Evolutionary conservation across 2,329 filamentous ascomycete genomes (phyloP).

Genomic region (Cryphonectria radicalis): DNA sequence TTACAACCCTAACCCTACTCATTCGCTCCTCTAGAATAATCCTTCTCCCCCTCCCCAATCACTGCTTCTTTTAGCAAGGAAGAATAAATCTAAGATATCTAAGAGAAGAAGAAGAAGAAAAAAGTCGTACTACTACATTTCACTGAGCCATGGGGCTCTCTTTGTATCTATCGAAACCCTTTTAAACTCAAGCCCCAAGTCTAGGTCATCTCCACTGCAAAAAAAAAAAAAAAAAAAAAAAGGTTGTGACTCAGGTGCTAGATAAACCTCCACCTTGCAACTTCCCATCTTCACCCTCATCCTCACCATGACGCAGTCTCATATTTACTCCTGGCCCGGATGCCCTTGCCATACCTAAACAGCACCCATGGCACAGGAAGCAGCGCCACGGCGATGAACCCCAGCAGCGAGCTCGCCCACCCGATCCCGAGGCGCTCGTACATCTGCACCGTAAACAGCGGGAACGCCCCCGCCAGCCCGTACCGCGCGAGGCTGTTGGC

Average conservation of each 20-base stretch:
- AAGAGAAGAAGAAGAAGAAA: not conserved
- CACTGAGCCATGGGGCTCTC: not conserved
- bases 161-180: not conserved
- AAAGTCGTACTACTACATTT: not conserved
- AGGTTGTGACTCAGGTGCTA: not conserved
- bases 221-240: too few species aligned
- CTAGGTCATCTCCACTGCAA: not conserved
- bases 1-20: too few species aligned
- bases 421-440: conserved; percentile 47
- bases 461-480: conserved; percentile 59
- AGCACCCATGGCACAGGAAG: conserved; percentile 58
- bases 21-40: too few species aligned
- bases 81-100: not conserved
- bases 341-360: conserved; percentile 51
- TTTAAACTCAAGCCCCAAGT: not conserved
- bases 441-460: conserved; percentile 64
- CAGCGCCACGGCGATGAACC: conserved; percentile 51
- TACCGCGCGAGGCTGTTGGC: conserved; percentile 65
- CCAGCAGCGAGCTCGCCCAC: conserved; percentile 53
- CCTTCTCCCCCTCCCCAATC: too few species aligned
- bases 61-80: too few species aligned
- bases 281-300: not conserved
- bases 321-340: conserved; percentile 47
- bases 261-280: not conserved
- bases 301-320: conserved; percentile 36